These are phyloP conservation scores for Sclerospora graminicola DNA, from an alignment of 352 stramenopile genomes.

Conservation along the genomic window DNA sequence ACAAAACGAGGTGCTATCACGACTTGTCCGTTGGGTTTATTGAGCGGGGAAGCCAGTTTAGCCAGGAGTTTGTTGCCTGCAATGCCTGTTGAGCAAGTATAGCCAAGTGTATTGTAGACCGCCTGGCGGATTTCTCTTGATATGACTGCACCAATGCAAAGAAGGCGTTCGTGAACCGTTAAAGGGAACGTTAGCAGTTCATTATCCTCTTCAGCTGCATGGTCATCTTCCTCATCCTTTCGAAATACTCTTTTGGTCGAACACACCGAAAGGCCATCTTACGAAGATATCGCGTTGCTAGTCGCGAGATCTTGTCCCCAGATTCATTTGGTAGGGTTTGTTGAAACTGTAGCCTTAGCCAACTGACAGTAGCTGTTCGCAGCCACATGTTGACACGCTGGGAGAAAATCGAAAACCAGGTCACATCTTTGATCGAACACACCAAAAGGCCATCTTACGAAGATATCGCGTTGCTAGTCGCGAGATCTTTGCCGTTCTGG, in stretches of 20 bases:
- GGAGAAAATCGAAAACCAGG: conserved; percentile 61
- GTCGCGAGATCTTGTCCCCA: conserved; percentile 60
- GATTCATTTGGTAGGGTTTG: no score
- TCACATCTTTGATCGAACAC: conserved; percentile 50
- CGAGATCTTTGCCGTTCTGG: conserved; percentile 62
- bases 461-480: conserved; percentile 72
- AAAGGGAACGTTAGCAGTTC: conserved; percentile 36
- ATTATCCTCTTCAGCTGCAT: conserved; percentile 3
- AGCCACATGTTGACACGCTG: conserved; percentile 78
- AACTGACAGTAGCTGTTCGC: conserved; percentile 8
- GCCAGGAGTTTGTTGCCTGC: conserved; percentile 69
- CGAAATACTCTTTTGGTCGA: conserved; percentile 59
- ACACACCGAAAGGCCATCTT: conserved; percentile 74
- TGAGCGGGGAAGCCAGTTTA: conserved; percentile 68
- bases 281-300: conserved; percentile 65
- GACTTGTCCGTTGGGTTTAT: conserved; percentile 75
- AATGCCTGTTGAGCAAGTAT: conserved; percentile 70
- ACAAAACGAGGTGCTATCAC: conserved; percentile 62
- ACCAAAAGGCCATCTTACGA: conserved; percentile 73
- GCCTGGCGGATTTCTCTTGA: conserved; percentile 59
- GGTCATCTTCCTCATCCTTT: conserved; percentile 23
- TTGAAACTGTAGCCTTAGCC: background rate
- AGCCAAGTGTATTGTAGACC: conserved; percentile 53
- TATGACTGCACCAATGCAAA: conserved; percentile 56
- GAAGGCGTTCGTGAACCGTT: conserved; percentile 47